These are phyloP conservation scores for Talaromyces rugulosus DNA, from an alignment of 2,329 filamentous ascomycete species.

Conservation along the genomic window DNA sequence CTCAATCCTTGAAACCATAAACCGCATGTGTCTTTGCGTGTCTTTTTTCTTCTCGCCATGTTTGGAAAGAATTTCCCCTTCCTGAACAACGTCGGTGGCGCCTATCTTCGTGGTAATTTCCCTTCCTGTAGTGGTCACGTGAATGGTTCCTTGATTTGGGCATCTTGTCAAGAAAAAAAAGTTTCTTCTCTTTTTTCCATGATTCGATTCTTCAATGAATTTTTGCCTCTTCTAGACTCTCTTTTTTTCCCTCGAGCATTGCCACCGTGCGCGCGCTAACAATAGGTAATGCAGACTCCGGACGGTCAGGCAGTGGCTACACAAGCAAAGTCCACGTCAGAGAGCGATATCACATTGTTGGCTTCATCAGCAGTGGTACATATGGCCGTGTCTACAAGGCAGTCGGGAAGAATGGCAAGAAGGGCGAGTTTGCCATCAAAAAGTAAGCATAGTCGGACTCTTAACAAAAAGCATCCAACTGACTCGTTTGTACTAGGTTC, in stretches of 20 bases:
- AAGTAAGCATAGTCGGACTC: conserved; percentile 56
- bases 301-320: conserved; percentile 48
- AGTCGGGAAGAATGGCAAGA: conserved; percentile 65
- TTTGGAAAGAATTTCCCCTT: conserved; percentile 38
- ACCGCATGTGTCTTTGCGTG: not conserved
- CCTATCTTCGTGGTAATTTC: conserved; percentile 41
- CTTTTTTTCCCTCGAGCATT: conserved; percentile 12
- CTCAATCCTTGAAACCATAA: not conserved
- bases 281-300: conserved; percentile 25
- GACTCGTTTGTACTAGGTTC: conserved; percentile 51
- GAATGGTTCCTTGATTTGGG: conserved; percentile 15
- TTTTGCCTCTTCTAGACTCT: conserved; percentile 9
- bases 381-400: conserved; percentile 99
- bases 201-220: not conserved
- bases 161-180: not conserved
- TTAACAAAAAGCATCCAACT: not conserved
- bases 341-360: conserved; percentile 92
- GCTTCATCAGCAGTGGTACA: conserved; percentile 96
- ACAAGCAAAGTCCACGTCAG: conserved; percentile 77
- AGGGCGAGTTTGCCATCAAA: conserved; percentile 93
- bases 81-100: conserved; percentile 31
- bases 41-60: conserved; percentile 25
- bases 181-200: not conserved
- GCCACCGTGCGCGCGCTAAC: conserved; percentile 21
- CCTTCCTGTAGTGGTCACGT: conserved; percentile 15